Conservation (phyloP, 176 grass and related monocot species). For the Miscanthus lutarioriparius region DNA sequence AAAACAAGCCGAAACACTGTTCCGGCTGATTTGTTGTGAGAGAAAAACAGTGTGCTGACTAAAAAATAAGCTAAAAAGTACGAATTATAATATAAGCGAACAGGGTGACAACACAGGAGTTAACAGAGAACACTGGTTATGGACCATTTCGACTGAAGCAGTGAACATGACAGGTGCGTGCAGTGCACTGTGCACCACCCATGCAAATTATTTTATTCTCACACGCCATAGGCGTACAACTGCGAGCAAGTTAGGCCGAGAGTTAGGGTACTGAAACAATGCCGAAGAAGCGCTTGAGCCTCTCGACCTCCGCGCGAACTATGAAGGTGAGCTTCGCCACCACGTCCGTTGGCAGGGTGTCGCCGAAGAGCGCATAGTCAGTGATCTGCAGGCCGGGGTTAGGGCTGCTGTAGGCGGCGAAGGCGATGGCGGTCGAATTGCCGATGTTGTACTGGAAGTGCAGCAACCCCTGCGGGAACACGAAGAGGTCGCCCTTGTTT, state of each 20-base stretch:
- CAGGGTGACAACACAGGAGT: no score
- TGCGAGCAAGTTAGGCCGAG: not conserved
- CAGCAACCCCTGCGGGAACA: conserved; percentile 57
- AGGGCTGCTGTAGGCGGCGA: conserved; percentile 44
- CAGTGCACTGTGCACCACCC: not conserved
- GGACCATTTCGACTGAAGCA: no score
- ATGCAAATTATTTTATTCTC: conserved; percentile 1
- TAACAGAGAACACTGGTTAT: no score
- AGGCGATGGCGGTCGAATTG: not conserved
- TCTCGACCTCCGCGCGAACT: not conserved
- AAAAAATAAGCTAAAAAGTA: no score
- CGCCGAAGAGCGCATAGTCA: conserved; percentile 48
- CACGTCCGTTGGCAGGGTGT: conserved; percentile 18
- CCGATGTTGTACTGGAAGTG: conserved; percentile 70
- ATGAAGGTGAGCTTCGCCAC: conserved; percentile 38
- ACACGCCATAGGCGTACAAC: not conserved
- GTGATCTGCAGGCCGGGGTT: conserved; percentile 56
- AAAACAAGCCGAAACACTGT: no score
- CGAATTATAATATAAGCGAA: no score
- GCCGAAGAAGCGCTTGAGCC: conserved; percentile 53
- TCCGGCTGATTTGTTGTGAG: no score
- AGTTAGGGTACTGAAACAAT: not conserved
- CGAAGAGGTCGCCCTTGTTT: conserved; percentile 29
- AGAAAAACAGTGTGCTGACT: no score
- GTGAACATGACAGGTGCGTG: no score